Base-by-base conservation (phyloP, 768 basidiomycete species). In the Kondoa subrosea region DNA sequence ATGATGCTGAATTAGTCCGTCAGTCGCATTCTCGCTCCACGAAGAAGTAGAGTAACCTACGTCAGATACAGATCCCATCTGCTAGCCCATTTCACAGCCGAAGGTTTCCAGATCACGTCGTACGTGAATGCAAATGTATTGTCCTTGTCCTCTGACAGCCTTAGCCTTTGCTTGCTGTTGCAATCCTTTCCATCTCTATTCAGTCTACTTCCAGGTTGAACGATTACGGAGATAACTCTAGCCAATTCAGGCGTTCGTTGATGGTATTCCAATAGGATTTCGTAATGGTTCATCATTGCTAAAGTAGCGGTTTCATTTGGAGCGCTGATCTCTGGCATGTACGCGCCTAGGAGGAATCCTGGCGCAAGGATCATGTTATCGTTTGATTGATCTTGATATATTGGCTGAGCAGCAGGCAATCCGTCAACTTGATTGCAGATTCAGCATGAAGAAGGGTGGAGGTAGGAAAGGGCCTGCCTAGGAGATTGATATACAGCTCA, bases 51-150 rank as follows among this genome's bases (percentile, higher is more conserved):
- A 21, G 40, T 21, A 50, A 21, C 40, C 12, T 21, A 50, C 40
- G 91, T 89, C 25, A 96, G 83, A 76, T 97, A 97, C 73, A 87
- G 87, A 76, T 97, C 93, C 92, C 93, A 97, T 64, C 93, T 82
- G 2, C 91, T 89, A 2, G 91, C 92, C 89, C 90, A 78, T 0
- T 75, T 76, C 17, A 57, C 57, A 57, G 26, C 27, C 75, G 86
- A 77, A 73, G 87, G 89, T 76, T 85, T 83, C 89, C 90, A 96
- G 56, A 84, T 84, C 2, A 97, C 83, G 26, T 86, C 82, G 74
- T 95, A 97, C 0, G 91, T 89, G 73, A 90, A 97, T 26, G 84
- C 83, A 68, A 97, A 80, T 1, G 29, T 57, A 32, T 64, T 69
- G 34, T 68, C 64, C 58, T 64, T 33, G 4, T 58, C 50, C 15